Conservation (phyloP, 305 asterid species). For the Caryopteris hybrid region DNA sequence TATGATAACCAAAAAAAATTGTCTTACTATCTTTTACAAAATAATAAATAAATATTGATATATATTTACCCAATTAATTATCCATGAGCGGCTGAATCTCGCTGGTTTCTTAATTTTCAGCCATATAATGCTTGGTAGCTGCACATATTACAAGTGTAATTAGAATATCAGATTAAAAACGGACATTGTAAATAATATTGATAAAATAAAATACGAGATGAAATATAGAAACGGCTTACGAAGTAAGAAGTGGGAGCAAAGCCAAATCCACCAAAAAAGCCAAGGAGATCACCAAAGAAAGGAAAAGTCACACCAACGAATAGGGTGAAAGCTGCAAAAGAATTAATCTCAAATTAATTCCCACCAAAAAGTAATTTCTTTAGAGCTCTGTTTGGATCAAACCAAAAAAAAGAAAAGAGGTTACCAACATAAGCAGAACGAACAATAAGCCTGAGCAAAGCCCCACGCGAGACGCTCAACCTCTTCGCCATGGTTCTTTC, state of each 20-base stretch:
- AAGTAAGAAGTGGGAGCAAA: constrained; percentile 98
- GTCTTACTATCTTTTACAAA: too few relatives aligned
- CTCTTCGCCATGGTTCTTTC: constrained; percentile 45
- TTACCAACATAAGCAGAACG: constrained; percentile 84
- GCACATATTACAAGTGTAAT: constrained; percentile 14
- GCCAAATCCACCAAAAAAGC: constrained; percentile 98
- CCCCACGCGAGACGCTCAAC: constrained; percentile 36
- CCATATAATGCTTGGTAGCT: constrained; percentile 96
- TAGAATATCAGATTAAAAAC: too few relatives aligned
- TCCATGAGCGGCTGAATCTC: constrained; percentile 80
- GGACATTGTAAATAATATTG: too few relatives aligned
- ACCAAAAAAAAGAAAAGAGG: neutral
- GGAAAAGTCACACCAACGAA: constrained; percentile 85
- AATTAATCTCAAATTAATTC: neutral
- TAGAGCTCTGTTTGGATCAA: neutral
- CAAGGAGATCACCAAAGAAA: constrained; percentile 96
- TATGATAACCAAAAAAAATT: neutral
- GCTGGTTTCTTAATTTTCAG: constrained; percentile 67
- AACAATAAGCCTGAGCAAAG: constrained; percentile 51
- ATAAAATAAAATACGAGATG: neutral
- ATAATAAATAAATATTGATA: too few relatives aligned
- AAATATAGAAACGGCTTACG: constrained; percentile 39
- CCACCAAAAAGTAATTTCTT: neutral
- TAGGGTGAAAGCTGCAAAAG: constrained; percentile 70
- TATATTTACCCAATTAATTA: constrained; percentile 73